Conservation (phyloP, 2,329 filamentous ascomycete species). For the Lecanosticta acicola region DNA sequence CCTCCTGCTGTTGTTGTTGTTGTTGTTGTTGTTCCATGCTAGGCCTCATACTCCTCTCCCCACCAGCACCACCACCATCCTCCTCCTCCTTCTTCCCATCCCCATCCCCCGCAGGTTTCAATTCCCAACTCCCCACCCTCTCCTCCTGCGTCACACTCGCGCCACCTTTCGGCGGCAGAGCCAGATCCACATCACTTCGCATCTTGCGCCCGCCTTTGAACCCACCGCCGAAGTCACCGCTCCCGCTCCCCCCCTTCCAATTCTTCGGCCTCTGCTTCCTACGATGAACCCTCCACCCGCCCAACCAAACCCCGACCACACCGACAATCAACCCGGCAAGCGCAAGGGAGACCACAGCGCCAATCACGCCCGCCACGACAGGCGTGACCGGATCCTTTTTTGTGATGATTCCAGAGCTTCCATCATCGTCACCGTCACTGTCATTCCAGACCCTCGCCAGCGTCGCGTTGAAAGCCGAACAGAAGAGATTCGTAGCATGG, state of each 20-base stretch:
- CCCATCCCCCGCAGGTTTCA: constrained; percentile 37
- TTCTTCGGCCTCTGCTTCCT: constrained; percentile 14
- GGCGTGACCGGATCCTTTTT: constrained; percentile 25
- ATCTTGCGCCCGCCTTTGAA: constrained; percentile 54
- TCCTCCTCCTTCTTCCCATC: constrained; percentile 11
- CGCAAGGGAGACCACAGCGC: constrained; percentile 48
- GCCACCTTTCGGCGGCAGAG: constrained; percentile 41
- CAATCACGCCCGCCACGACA: constrained; percentile 51
- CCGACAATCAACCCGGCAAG: constrained; percentile 40
- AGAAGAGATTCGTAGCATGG: constrained; percentile 38
- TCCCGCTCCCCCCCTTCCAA: constrained; percentile 3
- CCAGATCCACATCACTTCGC: constrained; percentile 50
- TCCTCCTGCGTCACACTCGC: constrained; percentile 37
- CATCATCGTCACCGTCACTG: too few relatives aligned
- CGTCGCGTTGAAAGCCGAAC: constrained; percentile 38
- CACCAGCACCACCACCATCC: constrained; percentile 22
- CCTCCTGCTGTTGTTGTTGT: constrained; percentile 31
- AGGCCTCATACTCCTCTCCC: constrained; percentile 29
- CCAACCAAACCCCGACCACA: constrained; percentile 38
- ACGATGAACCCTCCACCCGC: constrained; percentile 43
- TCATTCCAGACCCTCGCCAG: not conserved
- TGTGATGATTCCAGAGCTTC: not conserved
- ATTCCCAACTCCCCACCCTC: constrained; percentile 54
- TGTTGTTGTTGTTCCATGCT: constrained; percentile 46
- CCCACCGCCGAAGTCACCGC: constrained; percentile 38